Conservation (phyloP, 2,329 filamentous ascomycete genomes). For the Penicillium sp. region DNA sequence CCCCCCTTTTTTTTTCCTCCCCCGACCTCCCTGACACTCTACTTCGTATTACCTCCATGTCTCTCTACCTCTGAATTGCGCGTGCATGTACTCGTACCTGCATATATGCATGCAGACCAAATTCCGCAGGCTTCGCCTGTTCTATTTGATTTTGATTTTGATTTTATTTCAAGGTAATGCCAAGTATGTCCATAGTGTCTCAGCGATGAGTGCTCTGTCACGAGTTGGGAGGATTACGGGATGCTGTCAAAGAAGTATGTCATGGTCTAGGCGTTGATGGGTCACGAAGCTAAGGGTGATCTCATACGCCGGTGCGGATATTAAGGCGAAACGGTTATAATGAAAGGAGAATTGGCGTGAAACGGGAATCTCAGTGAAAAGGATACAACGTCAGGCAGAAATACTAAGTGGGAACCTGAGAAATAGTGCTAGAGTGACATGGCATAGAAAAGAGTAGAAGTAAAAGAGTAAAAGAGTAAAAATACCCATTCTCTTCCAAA, state of each 20-base stretch:
- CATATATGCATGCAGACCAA: slow-evolving; percentile 21
- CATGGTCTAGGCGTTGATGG: background rate
- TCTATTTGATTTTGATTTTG: background rate
- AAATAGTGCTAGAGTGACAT: no score
- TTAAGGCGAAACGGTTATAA: background rate
- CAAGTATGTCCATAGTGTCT: no score
- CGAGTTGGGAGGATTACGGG: no score
- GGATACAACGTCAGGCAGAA: no score
- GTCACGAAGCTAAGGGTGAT: background rate
- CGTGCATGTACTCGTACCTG: slow-evolving; percentile 24
- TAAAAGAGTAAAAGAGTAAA: no score
- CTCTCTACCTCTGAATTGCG: slow-evolving; percentile 5
- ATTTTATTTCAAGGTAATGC: background rate
- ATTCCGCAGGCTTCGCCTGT: background rate
- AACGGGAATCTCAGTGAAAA: background rate
- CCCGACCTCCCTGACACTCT: background rate
- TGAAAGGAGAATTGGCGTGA: background rate
- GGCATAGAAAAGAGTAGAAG: no score
- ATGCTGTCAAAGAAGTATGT: no score
- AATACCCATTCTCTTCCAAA: no score
- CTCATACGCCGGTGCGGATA: no score
- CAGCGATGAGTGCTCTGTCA: no score
- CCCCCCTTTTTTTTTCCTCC: no score
- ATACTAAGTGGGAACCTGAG: no score
- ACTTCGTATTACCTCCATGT: slow-evolving; percentile 1